A percentile compares a stretch with the other conserved stretches of the same genome.
These are phyloP conservation scores for Acanthamoeba lugdunensis DNA, from an alignment of 208 protist genomes.

Conservation along the genomic window DNA sequence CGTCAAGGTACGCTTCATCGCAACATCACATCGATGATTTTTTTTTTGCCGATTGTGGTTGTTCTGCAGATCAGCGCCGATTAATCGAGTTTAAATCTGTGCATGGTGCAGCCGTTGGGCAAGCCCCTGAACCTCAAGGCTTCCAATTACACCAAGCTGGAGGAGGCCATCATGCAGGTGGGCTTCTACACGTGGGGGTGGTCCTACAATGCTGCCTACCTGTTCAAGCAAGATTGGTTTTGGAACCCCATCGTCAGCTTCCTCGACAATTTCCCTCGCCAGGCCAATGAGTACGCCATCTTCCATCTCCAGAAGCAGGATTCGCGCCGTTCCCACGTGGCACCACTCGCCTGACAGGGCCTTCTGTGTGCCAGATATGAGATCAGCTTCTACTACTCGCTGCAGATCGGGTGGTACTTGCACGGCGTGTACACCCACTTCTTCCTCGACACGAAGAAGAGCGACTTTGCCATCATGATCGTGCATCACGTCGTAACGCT, in stretches of 20 bases:
- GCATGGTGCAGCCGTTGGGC: not conserved
- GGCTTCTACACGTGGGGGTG: constrained; percentile 14
- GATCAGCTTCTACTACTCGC: constrained; percentile 56
- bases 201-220: constrained; percentile 15
- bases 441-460: constrained; percentile 71
- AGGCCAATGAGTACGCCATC: not conserved
- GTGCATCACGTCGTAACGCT: constrained; percentile 61
- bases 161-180: constrained; percentile 26
- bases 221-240: constrained; percentile 67
- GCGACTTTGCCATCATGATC: constrained; percentile 57
- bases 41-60: no score
- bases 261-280: constrained; percentile 61
- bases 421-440: constrained; percentile 50
- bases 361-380: not conserved
- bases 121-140: constrained; percentile 28
- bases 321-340: not conserved
- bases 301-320: not conserved
- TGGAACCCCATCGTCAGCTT: constrained; percentile 29
- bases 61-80: not conserved
- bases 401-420: constrained; percentile 65
- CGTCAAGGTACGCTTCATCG: not conserved
- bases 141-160: not conserved
- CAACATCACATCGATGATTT: not conserved
- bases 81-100: not conserved
- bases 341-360: not conserved